phyloP scores from a whole-genome alignment of 306 rosid species.

The Cicer judaicum region DNA sequence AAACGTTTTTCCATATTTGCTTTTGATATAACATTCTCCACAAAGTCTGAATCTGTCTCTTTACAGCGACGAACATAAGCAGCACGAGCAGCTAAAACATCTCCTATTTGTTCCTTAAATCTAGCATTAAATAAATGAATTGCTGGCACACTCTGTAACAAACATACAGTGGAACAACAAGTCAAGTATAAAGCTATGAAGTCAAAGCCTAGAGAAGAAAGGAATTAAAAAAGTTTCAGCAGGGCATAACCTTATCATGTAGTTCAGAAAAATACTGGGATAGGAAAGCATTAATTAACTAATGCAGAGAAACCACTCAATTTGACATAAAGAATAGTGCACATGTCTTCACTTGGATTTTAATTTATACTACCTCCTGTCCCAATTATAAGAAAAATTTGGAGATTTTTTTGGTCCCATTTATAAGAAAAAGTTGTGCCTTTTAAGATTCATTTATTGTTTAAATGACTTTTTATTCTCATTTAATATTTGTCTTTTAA shows the following conservation, averaged over 20 bases:
- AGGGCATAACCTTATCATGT: slow-evolving; percentile 26
- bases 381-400: no score
- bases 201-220: slow-evolving; percentile 55
- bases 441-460: no score
- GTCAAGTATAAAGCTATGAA: slow-evolving; percentile 61
- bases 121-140: slow-evolving; percentile 84
- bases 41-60: slow-evolving; percentile 66
- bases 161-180: slow-evolving; percentile 58
- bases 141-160: slow-evolving; percentile 75
- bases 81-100: slow-evolving; percentile 69
- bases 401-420: no score
- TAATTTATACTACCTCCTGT: not conserved
- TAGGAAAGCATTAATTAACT: slow-evolving; percentile 22
- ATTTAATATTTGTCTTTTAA: no score
- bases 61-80: slow-evolving; percentile 61
- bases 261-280: slow-evolving; percentile 33
- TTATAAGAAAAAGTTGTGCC: no score
- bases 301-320: slow-evolving; percentile 32
- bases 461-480: no score
- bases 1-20: slow-evolving; percentile 93
- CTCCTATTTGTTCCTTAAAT: slow-evolving; percentile 89
- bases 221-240: slow-evolving; percentile 45
- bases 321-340: slow-evolving; percentile 24
- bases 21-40: slow-evolving; percentile 65
- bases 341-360: slow-evolving; percentile 1